Conservation (phyloP, 2,329 filamentous ascomycete species). For the Hortaea werneckii region DNA sequence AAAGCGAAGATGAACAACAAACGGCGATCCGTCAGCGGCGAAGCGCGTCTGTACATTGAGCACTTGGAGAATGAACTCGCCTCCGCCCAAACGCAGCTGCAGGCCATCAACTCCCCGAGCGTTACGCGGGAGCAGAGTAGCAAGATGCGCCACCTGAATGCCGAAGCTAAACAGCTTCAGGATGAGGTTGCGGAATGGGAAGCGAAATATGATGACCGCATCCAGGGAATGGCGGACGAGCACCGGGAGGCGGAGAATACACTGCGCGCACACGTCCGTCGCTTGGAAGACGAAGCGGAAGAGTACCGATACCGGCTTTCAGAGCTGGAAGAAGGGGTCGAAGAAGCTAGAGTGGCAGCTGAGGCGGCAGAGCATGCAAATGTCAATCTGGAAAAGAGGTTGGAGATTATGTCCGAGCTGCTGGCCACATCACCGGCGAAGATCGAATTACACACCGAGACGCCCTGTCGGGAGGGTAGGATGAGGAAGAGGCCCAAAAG, state of each 20-base stretch:
- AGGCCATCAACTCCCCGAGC: slow-evolving; percentile 31
- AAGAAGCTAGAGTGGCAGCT: slow-evolving; percentile 20
- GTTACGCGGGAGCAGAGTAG: slow-evolving; percentile 26
- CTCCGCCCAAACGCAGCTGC: slow-evolving; percentile 29
- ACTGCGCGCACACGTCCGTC: slow-evolving; percentile 19
- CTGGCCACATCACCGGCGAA: slow-evolving; percentile 28
- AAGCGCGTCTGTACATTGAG: slow-evolving; percentile 38
- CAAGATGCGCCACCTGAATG: slow-evolving; percentile 27
- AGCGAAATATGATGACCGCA: slow-evolving; percentile 25
- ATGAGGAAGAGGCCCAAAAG: slow-evolving; percentile 23
- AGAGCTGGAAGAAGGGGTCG: slow-evolving; percentile 26
- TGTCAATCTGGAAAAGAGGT: slow-evolving; percentile 27
- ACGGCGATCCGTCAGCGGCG: slow-evolving; percentile 27
- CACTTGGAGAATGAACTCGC: slow-evolving; percentile 39
- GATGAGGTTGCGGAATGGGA: slow-evolving; percentile 30
- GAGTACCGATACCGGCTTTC: slow-evolving; percentile 19
- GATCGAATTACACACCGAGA: slow-evolving; percentile 22
- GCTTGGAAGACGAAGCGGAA: slow-evolving; percentile 22
- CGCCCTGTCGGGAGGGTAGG: slow-evolving; percentile 12
- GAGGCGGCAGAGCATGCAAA: slow-evolving; percentile 27
- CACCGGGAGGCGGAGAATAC: slow-evolving; percentile 18
- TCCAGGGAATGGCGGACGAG: slow-evolving; percentile 24
- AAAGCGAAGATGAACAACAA: slow-evolving; percentile 15
- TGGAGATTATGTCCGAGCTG: slow-evolving; percentile 29
- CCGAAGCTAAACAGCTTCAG: slow-evolving; percentile 24